Evolutionary conservation across 495 filamentous ascomycete species (phyloP), one percentile per base, ranked within the genome.

Genomic region (Penicillium taxi): DNA sequence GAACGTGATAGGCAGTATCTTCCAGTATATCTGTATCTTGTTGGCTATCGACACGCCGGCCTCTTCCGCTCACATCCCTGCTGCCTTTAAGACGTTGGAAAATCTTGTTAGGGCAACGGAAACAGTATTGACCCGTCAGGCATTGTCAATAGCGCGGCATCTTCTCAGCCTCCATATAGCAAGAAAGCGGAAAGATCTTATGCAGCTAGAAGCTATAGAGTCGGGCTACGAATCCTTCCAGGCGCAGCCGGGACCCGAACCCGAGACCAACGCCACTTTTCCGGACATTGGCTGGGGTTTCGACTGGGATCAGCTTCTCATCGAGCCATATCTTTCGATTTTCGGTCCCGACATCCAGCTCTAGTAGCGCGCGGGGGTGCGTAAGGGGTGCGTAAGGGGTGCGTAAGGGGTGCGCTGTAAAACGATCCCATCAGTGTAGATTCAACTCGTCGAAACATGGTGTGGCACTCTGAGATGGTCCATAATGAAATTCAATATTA

Each of bases 1-100:
- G 54, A 60, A 60, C 22, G 51, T 52, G 24, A 60, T 60, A 1
- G 54, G 57, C 20, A 58, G 57, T 23, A 52, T 58, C 26, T 58
- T 58, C 39, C 54, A 60, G 26, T 60, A 58, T 41, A 18, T 41
- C 12, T 58, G 49, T 16, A 26, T 58, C 18, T 18, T 60, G 19
- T 43, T 60, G 28, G 56, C 56, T 21, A 55, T 60, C 0, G 57
- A 60, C 36, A 48, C 49, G 9, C 49, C 54, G 25, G 26, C 36
- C 0, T 31, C 54, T 13, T 53, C 38, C n/a, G 38, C 23, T 2
- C 51, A 60, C 28, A 48, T 58, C 15, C 16, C 5, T 5, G 17
- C 39, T 21, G 57, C 54, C 0, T 58, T 60, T 20, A 55, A 52
- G 22, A 47, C 47, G 0, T 32, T 60, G 36, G 56, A 60, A 12